Evolutionary conservation across 129 eudicot genomes (phyloP), one percentile per base, ranked within the genome.

Genomic region (Helichrysum umbraculigerum): DNA sequence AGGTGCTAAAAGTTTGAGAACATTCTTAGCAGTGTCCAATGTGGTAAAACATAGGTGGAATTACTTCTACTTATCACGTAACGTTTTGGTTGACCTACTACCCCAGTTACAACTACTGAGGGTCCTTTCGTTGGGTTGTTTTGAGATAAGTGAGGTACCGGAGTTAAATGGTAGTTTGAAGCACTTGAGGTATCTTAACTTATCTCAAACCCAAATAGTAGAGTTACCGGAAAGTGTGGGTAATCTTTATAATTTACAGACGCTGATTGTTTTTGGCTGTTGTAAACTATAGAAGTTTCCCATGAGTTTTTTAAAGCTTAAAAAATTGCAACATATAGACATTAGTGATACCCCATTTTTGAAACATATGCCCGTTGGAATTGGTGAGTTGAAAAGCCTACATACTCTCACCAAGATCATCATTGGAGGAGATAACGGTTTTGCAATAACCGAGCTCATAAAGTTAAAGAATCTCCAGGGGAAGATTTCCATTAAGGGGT

Each of bases 1-100:
- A 29, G 54, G 50, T 12, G 64, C 64, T 52, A 71, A 52, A 71
- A 52, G 64, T n/a, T 29, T 71, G 64, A 71, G 65, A 71, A 71
- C 65, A 52, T 32, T 32, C 12, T 71, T 71, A 17, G 30, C 65
- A n/a, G 21, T 25, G 7, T 9, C 44, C 5, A 8, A 29, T 4
- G 29, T 16, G 12, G 12, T 30, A 16, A 6, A 44, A 0, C 29
- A 16, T 1, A 52, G 63, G 7, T 54, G 42, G 17, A 59, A 1
- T 6, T 4, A 5, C 3, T 59, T 59, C 65, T 44, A 71, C 75
- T 52, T 71, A 10, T 71, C 75, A 0, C 32, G 20, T 32, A 52
- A n/a, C 22, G n/a, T 54, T 52, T 3, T 52, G 16, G 30, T 10
- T 32, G 47, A 71, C 64, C 33, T 71, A 32, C 50, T 71, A 30